Conservation (phyloP, 2,329 filamentous ascomycete genomes). For the Thielaviopsis ethacetica region DNA sequence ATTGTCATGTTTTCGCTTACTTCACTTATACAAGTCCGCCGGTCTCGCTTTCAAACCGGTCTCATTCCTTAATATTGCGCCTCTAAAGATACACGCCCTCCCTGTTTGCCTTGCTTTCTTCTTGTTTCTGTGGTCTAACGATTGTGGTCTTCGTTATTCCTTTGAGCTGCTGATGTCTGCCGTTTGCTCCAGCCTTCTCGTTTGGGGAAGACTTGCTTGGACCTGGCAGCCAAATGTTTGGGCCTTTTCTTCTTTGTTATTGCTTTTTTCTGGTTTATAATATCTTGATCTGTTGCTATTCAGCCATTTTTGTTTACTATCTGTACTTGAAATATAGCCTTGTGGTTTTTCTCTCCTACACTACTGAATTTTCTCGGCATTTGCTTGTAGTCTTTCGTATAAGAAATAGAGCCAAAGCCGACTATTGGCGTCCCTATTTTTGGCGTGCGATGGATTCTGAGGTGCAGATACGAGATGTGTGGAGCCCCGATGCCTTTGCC, state of each 20-base stretch:
- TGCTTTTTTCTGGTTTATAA: no score
- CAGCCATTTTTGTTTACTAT: no score
- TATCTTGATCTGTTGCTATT: no score
- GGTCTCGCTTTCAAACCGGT: not conserved
- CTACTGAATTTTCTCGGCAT: no score
- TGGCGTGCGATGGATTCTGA: not conserved
- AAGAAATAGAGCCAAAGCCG: not conserved
- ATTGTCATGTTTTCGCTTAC: not conserved
- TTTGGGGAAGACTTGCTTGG: no score
- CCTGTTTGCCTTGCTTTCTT: not conserved
- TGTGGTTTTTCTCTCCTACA: no score
- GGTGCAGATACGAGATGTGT: not conserved
- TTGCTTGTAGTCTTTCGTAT: no score
- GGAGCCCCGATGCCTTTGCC: not conserved
- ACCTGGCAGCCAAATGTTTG: no score
- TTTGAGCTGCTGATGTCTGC: no score
- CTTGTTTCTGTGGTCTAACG: not conserved
- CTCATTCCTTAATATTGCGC: not conserved
- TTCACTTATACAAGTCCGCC: not conserved
- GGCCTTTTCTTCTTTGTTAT: no score
- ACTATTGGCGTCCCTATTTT: not conserved
- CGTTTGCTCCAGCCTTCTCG: no score
- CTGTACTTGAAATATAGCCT: no score
- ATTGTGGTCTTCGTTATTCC: not conserved
- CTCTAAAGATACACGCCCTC: not conserved